Evolutionary conservation across 306 rosid species (phyloP).

Genomic region (Begonia loranthoides): DNA sequence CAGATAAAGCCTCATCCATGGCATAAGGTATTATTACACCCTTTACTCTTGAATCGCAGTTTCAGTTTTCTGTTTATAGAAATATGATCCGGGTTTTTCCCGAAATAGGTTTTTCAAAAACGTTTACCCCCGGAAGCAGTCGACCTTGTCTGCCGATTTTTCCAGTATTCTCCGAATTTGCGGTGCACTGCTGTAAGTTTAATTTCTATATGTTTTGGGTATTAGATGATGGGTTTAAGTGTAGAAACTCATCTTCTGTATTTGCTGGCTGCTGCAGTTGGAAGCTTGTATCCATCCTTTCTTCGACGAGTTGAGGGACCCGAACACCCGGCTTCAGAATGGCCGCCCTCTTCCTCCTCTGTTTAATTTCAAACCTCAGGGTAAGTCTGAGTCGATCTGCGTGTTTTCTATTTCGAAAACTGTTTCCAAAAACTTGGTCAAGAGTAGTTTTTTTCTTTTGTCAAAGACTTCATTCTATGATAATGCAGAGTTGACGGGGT

Average conservation of each 20-base stretch:
- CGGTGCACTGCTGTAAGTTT: constrained; percentile 92
- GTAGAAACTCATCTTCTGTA: not conserved
- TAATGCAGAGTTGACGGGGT: constrained; percentile 70
- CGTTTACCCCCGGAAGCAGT: constrained; percentile 99
- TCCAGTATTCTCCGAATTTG: constrained; percentile 96
- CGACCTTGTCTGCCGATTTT: constrained; percentile 95
- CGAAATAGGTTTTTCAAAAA: constrained; percentile 78
- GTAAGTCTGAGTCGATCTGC: constrained; percentile 19
- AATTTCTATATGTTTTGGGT: not conserved
- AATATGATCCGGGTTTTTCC: too few relatives aligned
- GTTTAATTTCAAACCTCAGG: constrained; percentile 80
- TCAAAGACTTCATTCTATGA: constrained; percentile 3
- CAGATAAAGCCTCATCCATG: constrained; percentile 99
- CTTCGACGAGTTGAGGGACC: constrained; percentile 96
- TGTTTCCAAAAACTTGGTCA: not conserved
- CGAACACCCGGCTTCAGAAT: constrained; percentile 83
- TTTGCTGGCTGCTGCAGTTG: constrained; percentile 35
- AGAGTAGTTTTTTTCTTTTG: constrained; percentile 5
- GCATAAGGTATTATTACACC: constrained; percentile 51
- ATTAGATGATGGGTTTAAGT: too few relatives aligned
- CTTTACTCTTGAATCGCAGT: too few relatives aligned
- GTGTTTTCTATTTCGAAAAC: too few relatives aligned
- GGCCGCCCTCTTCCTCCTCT: constrained; percentile 99
- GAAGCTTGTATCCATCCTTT: constrained; percentile 99
- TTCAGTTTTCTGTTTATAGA: too few relatives aligned